A percentile compares a stretch with the other conserved stretches of the same genome.
Conservation (phyloP, 768 basidiomycete genomes). For the Royoungia palumana region DNA sequence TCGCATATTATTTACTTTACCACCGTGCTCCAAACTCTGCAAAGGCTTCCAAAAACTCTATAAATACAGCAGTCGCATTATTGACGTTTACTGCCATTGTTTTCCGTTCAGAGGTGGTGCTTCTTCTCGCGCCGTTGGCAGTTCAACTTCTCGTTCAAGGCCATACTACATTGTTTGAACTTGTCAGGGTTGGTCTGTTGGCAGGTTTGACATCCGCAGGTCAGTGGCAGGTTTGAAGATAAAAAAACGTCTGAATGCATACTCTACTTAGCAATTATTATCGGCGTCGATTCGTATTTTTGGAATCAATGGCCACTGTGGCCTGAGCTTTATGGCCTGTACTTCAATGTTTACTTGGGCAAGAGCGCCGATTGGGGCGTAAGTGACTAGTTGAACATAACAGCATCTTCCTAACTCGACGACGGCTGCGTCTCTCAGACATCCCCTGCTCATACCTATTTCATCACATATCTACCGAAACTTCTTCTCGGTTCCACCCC, state of each 20-base stretch:
- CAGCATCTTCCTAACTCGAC: background rate
- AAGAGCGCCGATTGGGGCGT: conserved; percentile 94
- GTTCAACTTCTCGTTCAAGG: conserved; percentile 49
- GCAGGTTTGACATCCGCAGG: conserved; percentile 51
- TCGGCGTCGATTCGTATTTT: conserved; percentile 78
- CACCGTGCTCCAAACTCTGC: conserved; percentile 35
- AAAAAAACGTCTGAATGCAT: background rate
- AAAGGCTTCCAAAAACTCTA: conserved; percentile 34
- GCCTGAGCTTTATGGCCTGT: conserved; percentile 79
- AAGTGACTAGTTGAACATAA: conserved; percentile 29
- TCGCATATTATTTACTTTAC: conserved; percentile 51
- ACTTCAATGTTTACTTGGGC: conserved; percentile 85
- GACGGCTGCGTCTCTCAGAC: conserved; percentile 39
- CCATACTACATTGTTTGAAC: conserved; percentile 39
- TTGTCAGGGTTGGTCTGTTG: conserved; percentile 50
- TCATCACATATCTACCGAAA: conserved; percentile 69
- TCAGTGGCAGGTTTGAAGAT: conserved; percentile 26
- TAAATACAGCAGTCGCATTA: conserved; percentile 48
- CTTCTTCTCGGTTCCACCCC: conserved; percentile 66
- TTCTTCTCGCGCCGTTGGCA: conserved; percentile 60
- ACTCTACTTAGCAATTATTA: conserved; percentile 48
- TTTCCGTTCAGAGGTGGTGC: conserved; percentile 75
- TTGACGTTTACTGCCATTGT: conserved; percentile 67
- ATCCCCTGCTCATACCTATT: conserved; percentile 67
- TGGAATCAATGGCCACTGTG: conserved; percentile 74